Evolutionary conservation across 2,329 filamentous ascomycete species (phyloP), one percentile per base, ranked within the genome.

Genomic region (Botrytis galanthina): DNA sequence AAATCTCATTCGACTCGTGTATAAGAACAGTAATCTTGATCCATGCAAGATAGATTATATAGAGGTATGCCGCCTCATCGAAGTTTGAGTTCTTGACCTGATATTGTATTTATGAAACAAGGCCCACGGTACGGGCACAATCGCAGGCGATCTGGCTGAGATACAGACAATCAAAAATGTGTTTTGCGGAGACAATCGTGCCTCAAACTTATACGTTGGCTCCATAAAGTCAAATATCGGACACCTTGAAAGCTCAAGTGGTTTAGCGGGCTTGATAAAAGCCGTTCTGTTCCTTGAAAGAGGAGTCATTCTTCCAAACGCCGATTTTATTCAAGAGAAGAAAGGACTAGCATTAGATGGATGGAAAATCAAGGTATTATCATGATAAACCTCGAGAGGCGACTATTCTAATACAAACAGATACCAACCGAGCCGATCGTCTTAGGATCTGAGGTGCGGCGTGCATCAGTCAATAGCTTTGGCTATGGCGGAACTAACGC

Each of bases 331-430:
- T 29, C 72, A 59, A 4, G 26, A 60, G 26, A 74, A 75, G 5
- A 35, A 14, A 20, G 57, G 35, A 48, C 57, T 71, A 46, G 63
- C 59, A 20, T 59, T 68, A 74, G 75, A 80, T 7, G 77, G 79
- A 26, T 81, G 80, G 78, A 81, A 79, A 4, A 70, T 82, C 0
- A 78, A 80, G 74, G 80, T 85, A 18, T 78, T 80, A 44, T 80
- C 78, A 77, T 80, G 32, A 29, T 39, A 22, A 59, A 42, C 10
- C 72, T 59, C 37, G 46, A 61, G 44, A 51, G 5, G 4, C 35
- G 9, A 29, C 67, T 39, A 72, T 59, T 68, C 68, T 62, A 69
- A 60, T 7, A 35, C 10, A n/a, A 42, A 26, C 29, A 64, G 32
- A 39, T 44, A 39, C 39, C 26, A 10, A 42, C 37, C 61, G 39